phyloP scores from a whole-genome alignment of 768 basidiomycete genomes.

The Albatrellus ellisii region DNA sequence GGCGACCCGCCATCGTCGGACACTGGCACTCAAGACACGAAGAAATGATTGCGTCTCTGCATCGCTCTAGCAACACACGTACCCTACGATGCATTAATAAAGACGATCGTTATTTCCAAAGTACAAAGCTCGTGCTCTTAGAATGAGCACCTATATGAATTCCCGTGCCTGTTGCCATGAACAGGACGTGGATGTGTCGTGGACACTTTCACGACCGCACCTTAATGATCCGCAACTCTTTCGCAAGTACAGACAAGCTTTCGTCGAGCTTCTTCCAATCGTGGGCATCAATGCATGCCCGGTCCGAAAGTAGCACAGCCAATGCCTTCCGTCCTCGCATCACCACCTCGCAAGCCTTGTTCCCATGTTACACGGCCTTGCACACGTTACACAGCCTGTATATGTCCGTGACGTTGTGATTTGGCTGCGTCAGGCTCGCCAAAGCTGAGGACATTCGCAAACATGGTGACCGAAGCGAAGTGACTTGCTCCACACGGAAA shows the following conservation, averaged over 20 bases:
- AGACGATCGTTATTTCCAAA: no score
- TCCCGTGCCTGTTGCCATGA: no score
- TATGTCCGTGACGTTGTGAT: not conserved
- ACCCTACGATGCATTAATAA: no score
- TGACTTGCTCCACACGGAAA: not conserved
- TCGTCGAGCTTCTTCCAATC: not conserved
- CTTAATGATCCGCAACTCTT: no score
- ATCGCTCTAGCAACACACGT: no score
- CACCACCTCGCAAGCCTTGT: not conserved
- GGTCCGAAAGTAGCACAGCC: not conserved
- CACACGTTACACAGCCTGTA: not conserved
- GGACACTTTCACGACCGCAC: no score
- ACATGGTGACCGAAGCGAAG: not conserved
- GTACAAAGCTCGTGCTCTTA: no score
- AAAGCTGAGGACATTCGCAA: no score
- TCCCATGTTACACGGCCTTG: not conserved
- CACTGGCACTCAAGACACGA: constrained; percentile 1
- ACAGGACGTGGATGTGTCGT: no score
- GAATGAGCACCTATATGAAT: no score
- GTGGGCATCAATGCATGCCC: constrained; percentile 1
- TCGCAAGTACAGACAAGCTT: not conserved
- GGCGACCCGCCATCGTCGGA: not conserved
- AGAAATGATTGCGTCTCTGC: no score
- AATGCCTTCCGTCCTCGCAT: not conserved
- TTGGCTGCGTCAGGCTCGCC: not conserved